A percentile compares a stretch with the other conserved stretches of the same genome.
These are phyloP conservation scores for Brassica nigra DNA, from an alignment of 345 rosid genomes.

Conservation along the genomic window DNA sequence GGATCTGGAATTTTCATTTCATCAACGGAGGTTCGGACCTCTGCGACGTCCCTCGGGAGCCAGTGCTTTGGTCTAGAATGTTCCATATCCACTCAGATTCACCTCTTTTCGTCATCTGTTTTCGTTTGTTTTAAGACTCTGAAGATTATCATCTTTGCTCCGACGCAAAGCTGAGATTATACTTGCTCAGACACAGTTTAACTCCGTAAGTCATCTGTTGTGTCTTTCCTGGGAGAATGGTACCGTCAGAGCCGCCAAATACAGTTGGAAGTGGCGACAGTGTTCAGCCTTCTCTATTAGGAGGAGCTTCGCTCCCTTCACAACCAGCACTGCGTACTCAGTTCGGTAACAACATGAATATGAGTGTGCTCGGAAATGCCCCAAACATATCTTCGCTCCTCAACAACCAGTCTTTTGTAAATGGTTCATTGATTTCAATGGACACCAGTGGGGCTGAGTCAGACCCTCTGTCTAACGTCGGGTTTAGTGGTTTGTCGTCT, in stretches of 20 bases:
- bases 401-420: conserved; percentile 77
- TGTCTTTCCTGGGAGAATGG: conserved; percentile 49
- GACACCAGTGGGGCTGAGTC: conserved; percentile 74
- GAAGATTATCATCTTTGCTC: conserved; percentile 39
- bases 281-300: conserved; percentile 51
- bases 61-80: conserved; percentile 25
- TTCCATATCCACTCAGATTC: conserved; percentile 36
- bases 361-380: conserved; percentile 81
- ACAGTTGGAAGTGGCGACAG: conserved; percentile 78
- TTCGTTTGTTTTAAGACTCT: conserved; percentile 11
- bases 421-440: conserved; percentile 58
- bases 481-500: conserved; percentile 64
- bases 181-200: conserved; percentile 10
- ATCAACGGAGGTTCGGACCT: neutral
- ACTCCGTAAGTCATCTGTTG: neutral
- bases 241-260: conserved; percentile 79
- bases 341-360: conserved; percentile 54
- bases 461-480: conserved; percentile 66
- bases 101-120: neutral
- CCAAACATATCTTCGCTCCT: conserved; percentile 79
- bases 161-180: conserved; percentile 46
- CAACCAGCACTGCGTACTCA: conserved; percentile 71
- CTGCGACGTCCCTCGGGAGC: neutral
- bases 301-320: conserved; percentile 67
- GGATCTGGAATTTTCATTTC: conserved; percentile 35